Conservation (phyloP, 108 stramenopile species). For the Fistulifera pelliculosa region DNA sequence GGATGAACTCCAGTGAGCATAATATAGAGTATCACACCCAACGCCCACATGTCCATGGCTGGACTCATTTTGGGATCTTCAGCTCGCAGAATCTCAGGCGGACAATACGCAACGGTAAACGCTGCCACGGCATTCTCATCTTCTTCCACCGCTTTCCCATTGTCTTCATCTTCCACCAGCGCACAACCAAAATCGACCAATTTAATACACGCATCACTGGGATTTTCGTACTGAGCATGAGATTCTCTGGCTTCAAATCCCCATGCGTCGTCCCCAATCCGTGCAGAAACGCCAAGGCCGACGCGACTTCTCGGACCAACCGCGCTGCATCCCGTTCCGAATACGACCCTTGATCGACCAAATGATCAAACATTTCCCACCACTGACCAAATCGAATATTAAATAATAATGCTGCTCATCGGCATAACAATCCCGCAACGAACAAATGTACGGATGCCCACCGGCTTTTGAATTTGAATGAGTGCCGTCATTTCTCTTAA, state of each 20-base stretch:
- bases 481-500: conserved; percentile 74
- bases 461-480: conserved; percentile 57
- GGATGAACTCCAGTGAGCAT: conserved; percentile 83
- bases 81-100: conserved; percentile 53
- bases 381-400: conserved; percentile 55
- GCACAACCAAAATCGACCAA: conserved; percentile 88
- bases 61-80: conserved; percentile 13
- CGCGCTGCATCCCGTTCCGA: conserved; percentile 65
- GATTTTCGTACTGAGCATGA: conserved; percentile 51
- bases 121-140: conserved; percentile 10
- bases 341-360: conserved; percentile 67
- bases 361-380: conserved; percentile 82
- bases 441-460: conserved; percentile 77
- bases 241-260: conserved; percentile 83
- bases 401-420: conserved; percentile 61
- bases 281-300: conserved; percentile 65
- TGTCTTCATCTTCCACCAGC: conserved; percentile 21
- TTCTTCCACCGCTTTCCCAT: conserved; percentile 7
- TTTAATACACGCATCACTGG: conserved; percentile 46
- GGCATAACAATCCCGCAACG: conserved; percentile 54
- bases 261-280: conserved; percentile 58
- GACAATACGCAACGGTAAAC: conserved; percentile 70
- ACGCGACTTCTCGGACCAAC: conserved; percentile 54
- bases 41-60: conserved; percentile 63
- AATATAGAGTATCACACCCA: conserved; percentile 82